Conservation (phyloP, 768 basidiomycete species). For the Kwoniella sp. region DNA sequence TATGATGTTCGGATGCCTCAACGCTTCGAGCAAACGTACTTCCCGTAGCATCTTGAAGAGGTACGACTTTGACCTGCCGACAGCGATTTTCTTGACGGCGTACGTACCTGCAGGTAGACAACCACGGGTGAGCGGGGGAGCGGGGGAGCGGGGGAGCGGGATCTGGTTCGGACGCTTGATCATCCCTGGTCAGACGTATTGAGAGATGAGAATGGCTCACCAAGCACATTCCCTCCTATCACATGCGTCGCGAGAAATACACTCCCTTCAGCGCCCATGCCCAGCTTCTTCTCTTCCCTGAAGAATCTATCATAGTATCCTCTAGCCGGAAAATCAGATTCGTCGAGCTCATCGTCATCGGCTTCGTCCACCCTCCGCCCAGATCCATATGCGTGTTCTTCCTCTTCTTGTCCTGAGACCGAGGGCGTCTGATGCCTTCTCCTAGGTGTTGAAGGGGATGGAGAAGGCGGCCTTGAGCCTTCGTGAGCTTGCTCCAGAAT, state of each 20-base stretch:
- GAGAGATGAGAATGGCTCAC: conserved; percentile 56
- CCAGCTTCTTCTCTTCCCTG: conserved; percentile 80
- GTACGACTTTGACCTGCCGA: conserved; percentile 86
- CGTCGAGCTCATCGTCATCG: conserved; percentile 25
- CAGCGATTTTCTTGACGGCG: conserved; percentile 95
- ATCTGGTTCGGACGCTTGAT: too few relatives aligned
- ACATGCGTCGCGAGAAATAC: conserved; percentile 77
- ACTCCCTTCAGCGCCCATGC: conserved; percentile 92
- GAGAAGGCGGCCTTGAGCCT: conserved; percentile 43
- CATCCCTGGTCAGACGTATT: background rate
- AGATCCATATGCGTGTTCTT: background rate
- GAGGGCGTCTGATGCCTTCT: conserved; percentile 8
- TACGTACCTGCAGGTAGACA: conserved; percentile 58
- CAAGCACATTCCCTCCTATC: conserved; percentile 81
- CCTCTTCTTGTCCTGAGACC: conserved; percentile 6
- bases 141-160: too few relatives aligned
- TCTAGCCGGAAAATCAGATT: conserved; percentile 62
- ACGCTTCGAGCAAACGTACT: conserved; percentile 79
- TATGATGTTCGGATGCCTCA: conserved; percentile 90
- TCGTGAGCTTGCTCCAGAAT: conserved; percentile 52
- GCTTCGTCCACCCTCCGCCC: conserved; percentile 10
- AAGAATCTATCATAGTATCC: conserved; percentile 95
- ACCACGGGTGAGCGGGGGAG: background rate
- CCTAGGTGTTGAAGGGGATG: conserved; percentile 17
- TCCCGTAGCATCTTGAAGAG: conserved; percentile 79